phyloP scores from a whole-genome alignment of 768 basidiomycete species.

The Russula lepida region DNA sequence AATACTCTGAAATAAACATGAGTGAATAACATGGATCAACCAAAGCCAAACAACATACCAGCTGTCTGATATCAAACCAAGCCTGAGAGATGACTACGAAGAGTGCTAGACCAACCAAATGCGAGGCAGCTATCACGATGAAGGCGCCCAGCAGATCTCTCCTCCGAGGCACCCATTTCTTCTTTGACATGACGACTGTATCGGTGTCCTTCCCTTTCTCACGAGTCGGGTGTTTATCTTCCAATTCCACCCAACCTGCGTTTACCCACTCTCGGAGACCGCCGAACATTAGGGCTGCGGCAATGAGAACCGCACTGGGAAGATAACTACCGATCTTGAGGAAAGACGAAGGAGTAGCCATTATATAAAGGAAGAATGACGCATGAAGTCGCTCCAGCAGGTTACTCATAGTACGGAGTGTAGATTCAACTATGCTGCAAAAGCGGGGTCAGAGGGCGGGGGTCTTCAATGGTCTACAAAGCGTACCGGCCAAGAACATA shows the following conservation, averaged over 20 bases:
- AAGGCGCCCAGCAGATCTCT: constrained; percentile 50
- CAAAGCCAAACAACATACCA: constrained; percentile 30
- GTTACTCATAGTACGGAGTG: constrained; percentile 86
- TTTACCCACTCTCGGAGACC: constrained; percentile 70
- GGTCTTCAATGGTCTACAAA: not conserved
- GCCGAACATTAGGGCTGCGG: constrained; percentile 76
- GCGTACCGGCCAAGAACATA: constrained; percentile 81
- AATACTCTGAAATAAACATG: not conserved
- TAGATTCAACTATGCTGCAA: constrained; percentile 72
- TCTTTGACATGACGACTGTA: not conserved
- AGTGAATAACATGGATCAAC: not conserved
- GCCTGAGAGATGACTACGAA: constrained; percentile 42
- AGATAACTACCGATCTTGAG: constrained; percentile 88
- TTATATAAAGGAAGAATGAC: constrained; percentile 94
- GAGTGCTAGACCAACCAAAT: constrained; percentile 43
- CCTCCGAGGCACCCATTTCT: constrained; percentile 38
- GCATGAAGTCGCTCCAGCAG: constrained; percentile 93
- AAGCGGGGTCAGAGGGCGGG: not conserved
- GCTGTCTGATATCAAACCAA: constrained; percentile 35
- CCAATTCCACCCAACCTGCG: constrained; percentile 43
- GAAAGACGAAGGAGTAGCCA: constrained; percentile 58
- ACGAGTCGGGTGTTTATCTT: not conserved
- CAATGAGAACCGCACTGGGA: constrained; percentile 78
- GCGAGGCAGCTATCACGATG: constrained; percentile 46
- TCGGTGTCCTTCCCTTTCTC: not conserved